These are phyloP conservation scores for Fusarium virguliforme DNA, from an alignment of 2,329 filamentous ascomycete genomes.

Conservation along the genomic window DNA sequence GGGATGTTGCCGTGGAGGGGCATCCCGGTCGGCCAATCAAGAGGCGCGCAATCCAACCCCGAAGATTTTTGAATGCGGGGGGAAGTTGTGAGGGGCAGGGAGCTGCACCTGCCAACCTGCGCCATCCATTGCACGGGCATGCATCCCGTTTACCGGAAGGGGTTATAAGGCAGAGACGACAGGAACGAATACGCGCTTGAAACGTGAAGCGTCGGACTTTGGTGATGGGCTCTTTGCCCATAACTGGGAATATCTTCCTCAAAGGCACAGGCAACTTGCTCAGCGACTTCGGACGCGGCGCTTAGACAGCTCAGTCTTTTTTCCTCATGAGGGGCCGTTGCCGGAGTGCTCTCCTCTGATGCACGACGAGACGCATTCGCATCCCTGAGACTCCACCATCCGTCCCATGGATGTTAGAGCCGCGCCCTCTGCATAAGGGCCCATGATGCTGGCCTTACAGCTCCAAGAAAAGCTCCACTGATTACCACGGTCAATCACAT, in stretches of 20 bases:
- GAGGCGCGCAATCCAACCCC: constrained; percentile 32
- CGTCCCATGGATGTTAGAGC: constrained; percentile 7
- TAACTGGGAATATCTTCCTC: background rate
- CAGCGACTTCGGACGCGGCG: constrained; percentile 8
- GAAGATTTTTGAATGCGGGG: constrained; percentile 48
- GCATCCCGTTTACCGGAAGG: constrained; percentile 8
- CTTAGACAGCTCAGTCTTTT: constrained; percentile 9
- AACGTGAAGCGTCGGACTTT: background rate
- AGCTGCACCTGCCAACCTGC: constrained; percentile 34
- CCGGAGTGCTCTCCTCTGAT: constrained; percentile 13
- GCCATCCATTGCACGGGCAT: constrained; percentile 15
- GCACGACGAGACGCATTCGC: constrained; percentile 9
- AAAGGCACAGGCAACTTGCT: background rate
- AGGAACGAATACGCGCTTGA: background rate
- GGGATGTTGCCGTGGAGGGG: constrained; percentile 23
- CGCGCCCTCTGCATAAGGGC: constrained; percentile 10
- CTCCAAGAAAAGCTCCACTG: constrained; percentile 18
- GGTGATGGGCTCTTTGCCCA: background rate
- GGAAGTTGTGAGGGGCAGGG: constrained; percentile 43
- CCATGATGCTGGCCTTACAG: constrained; percentile 3
- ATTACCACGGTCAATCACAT: constrained; percentile 48
- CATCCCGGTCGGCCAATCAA: constrained; percentile 38
- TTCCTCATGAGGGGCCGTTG: constrained; percentile 19
- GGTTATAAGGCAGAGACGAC: constrained; percentile 3
- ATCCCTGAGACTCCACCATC: constrained; percentile 7